Conservation (phyloP, 2,329 filamentous ascomycete genomes). For the Calonectria multiphialidica region DNA sequence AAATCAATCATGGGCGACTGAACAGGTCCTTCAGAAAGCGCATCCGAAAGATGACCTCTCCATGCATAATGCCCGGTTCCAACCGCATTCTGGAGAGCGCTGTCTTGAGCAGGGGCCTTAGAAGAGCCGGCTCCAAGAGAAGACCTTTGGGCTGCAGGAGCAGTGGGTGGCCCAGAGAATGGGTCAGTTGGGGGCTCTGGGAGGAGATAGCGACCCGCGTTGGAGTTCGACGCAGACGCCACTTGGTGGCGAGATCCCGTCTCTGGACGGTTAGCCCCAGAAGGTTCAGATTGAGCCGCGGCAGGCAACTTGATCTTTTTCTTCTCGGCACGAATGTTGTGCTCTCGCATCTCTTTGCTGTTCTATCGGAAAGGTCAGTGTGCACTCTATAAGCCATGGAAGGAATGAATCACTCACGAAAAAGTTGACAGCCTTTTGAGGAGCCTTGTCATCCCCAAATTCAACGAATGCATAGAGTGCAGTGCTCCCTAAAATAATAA, state of each 20-base stretch:
- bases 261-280: neutral
- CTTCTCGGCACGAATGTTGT: neutral
- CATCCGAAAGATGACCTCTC: neutral
- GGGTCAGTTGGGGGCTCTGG: neutral
- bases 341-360: neutral
- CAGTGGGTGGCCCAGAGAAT: neutral
- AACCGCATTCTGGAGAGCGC: neutral
- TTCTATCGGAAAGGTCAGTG: neutral
- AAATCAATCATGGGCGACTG: neutral
- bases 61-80: neutral
- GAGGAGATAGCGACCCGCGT: too few species aligned
- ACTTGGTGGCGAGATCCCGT: neutral
- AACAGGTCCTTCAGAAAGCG: neutral
- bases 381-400: neutral
- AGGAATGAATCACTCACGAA: neutral
- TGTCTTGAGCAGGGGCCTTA: neutral
- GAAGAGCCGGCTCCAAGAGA: neutral
- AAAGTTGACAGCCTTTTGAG: neutral
- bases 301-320: neutral
- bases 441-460: neutral
- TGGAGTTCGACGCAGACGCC: neutral
- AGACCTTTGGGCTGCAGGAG: neutral
- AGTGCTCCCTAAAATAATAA: constrained; percentile 32
- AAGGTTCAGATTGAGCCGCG: neutral
- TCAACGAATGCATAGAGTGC: constrained; percentile 54